Percentiles rank a stretch among this genome's conserved stretches.
These are phyloP conservation scores for Lagenidium giganteum DNA, from an alignment of 352 stramenopile genomes.

Conservation along the genomic window DNA sequence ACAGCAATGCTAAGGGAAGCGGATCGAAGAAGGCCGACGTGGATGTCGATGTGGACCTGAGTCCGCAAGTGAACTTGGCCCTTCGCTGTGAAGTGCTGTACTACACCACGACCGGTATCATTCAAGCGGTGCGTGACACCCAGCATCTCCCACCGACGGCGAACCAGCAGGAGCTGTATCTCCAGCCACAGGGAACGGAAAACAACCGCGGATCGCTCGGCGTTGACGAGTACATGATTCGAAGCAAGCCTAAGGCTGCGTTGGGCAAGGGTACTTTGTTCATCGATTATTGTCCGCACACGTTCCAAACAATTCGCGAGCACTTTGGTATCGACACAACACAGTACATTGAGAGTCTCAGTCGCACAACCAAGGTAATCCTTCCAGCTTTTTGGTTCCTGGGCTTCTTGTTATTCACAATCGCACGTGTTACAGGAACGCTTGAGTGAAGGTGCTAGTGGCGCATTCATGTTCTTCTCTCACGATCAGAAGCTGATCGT, in stretches of 20 bases:
- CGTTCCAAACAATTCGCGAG: slow-evolving; percentile 82
- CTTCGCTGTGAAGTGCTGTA: slow-evolving; percentile 83
- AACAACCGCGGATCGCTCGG: slow-evolving; percentile 71
- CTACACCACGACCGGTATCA: slow-evolving; percentile 86
- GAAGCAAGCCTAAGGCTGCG: slow-evolving; percentile 63
- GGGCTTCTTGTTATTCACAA: background rate
- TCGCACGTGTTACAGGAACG: too few species aligned
- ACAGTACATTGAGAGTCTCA: slow-evolving; percentile 81
- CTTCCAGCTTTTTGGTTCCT: background rate
- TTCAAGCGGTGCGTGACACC: slow-evolving; percentile 74
- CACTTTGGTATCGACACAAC: slow-evolving; percentile 82
- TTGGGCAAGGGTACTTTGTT: slow-evolving; percentile 80
- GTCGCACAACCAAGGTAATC: slow-evolving; percentile 63
- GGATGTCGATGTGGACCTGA: slow-evolving; percentile 82
- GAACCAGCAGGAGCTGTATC: slow-evolving; percentile 72
- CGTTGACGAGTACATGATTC: slow-evolving; percentile 84
- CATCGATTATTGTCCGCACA: slow-evolving; percentile 83
- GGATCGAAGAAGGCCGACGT: slow-evolving; percentile 58
- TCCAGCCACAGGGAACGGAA: slow-evolving; percentile 73
- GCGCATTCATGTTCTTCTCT: slow-evolving; percentile 89
- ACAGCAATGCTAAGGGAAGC: slow-evolving; percentile 14
- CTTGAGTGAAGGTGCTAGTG: slow-evolving; percentile 81
- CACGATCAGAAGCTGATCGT: slow-evolving; percentile 86
- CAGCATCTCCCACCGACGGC: slow-evolving; percentile 61
- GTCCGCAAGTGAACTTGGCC: slow-evolving; percentile 81